Base-by-base conservation (phyloP, 768 basidiomycete genomes). In the Mycena floridula region DNA sequence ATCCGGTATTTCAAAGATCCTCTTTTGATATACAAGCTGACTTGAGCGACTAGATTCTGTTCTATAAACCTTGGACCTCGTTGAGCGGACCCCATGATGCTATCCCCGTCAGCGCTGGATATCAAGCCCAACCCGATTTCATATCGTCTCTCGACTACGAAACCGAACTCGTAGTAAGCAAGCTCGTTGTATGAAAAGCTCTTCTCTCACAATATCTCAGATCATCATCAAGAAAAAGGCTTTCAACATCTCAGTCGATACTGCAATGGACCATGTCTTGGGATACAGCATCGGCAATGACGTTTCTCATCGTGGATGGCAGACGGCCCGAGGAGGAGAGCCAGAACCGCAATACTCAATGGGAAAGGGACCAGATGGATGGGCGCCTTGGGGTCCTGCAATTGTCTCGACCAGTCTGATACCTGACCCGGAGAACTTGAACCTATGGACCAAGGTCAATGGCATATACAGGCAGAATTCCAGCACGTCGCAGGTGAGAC, bases 291-390 rank as follows among this genome's bases (percentile, higher is more conserved):
- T 65, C 20, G 69, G 69, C 0, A 57, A 70, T 46, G 69, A 70
- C 45, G 69, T 70, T 4, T 67, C 66, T 32, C 69, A 70, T 38
- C 57, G 69, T 20, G 69, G 69, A 8, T 70, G 69, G 69, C 68
- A 70, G 46, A 68, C 69, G 35, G 64, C 63, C 28, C 62, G 69
- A 13, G 69, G 69, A 7, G 69, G 69, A n/a, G 38, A 57, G 46
- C 69, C 69, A 4, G 60, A 68, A 43, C 69, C 68, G 11, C 68
- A 69, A 38, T 69, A 55, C 49, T 67, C 66, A 5, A 69, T 71
- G 69, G 69, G 69, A 23, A n/a, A n/a, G n/a, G n/a, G n/a, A n/a
- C n/a, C 28, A 32, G 28, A 32, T 32, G 28, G 28, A 32, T 32
- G 28, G 28, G 28, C 11, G 11, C 28, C 28, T 9, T 32, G 28